Evolutionary conservation across 495 filamentous ascomycete species (phyloP), one percentile per base, ranked within the genome.

Genomic region (Podospora australis): DNA sequence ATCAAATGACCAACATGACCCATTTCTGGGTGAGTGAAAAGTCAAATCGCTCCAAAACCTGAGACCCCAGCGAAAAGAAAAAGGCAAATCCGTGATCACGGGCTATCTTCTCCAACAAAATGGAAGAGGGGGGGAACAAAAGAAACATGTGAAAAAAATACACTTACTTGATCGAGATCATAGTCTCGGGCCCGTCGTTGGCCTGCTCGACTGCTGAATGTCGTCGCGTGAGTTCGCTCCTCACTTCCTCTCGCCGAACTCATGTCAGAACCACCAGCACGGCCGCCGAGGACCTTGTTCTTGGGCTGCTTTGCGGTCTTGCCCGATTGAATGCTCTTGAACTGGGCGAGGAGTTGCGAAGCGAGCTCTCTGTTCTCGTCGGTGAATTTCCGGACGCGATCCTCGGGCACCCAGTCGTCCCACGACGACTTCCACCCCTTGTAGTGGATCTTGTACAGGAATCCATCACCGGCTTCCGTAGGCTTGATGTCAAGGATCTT

Each of bases 401-500:
- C 92, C 65, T 91, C 82, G 7, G 87, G 82, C 30, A 97, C 92
- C 90, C 91, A 97, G 73, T 98, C 92, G 71, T 98, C 92, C 92
- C 92, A 98, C 82, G 89, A 95, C 62, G 87, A 87, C 70, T 98
- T 98, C 92, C 92, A 97, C 51, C 92, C 92, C 65, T 96, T 96
- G 70, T 98, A 98, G 67, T 98, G 92, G 39, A 98, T 88, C 53
- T 86, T 86, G 64, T 92, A 98, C 61, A 86, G 80, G 50, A 77
- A 85, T 34, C 81, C 77, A 39, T 83, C 87, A 57, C 85, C 86
- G 66, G 82, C 82, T 66, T 73, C 79, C 9, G 74, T 70, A 34
- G 86, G 73, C 38, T 77, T 75, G 44, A 81, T 76, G 35, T 96
- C 91, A 28, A 96, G 72, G 34, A 98, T 83, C 69, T 96, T 96